Conservation (phyloP, 2,329 filamentous ascomycete species). For the Gliomastix tumulicola region DNA sequence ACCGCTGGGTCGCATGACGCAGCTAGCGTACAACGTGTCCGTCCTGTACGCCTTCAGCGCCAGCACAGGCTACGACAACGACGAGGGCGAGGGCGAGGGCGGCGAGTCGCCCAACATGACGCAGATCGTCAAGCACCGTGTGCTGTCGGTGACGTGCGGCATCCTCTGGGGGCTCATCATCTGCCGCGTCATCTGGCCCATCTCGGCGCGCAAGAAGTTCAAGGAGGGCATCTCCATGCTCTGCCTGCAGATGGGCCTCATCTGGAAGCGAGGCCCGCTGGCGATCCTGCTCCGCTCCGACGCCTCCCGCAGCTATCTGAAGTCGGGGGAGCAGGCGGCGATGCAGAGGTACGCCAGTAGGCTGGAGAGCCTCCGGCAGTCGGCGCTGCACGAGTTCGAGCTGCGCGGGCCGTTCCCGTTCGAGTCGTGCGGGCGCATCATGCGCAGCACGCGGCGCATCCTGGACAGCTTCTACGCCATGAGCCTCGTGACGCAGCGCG, state of each 20-base stretch:
- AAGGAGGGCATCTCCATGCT: conserved; percentile 85
- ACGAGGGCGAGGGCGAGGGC: conserved; percentile 83
- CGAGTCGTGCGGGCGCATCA: conserved; percentile 63
- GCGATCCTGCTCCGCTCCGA: conserved; percentile 61
- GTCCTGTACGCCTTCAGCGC: conserved; percentile 91
- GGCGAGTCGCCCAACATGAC: conserved; percentile 77
- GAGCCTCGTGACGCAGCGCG: conserved; percentile 84
- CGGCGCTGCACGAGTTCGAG: conserved; percentile 82
- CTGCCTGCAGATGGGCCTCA: conserved; percentile 89
- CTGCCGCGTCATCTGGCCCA: conserved; percentile 87
- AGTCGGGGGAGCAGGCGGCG: conserved; percentile 75
- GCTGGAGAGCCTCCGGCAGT: conserved; percentile 64
- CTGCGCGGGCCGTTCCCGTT: conserved; percentile 81
- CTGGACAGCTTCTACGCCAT: conserved; percentile 94
- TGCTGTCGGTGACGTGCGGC: conserved; percentile 77
- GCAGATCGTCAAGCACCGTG: conserved; percentile 81
- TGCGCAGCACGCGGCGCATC: conserved; percentile 74
- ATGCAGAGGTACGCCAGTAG: conserved; percentile 74
- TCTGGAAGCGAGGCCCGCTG: conserved; percentile 92
- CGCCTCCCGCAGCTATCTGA: conserved; percentile 65
- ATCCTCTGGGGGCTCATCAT: conserved; percentile 93
- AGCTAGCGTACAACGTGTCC: conserved; percentile 96
- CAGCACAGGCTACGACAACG: conserved; percentile 69
- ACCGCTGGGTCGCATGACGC: conserved; percentile 86
- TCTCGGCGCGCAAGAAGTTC: conserved; percentile 80